Percentiles rank a stretch among this genome's conserved stretches.
phyloP scores from a whole-genome alignment of 306 rosid species.

The Malus orientalis region DNA sequence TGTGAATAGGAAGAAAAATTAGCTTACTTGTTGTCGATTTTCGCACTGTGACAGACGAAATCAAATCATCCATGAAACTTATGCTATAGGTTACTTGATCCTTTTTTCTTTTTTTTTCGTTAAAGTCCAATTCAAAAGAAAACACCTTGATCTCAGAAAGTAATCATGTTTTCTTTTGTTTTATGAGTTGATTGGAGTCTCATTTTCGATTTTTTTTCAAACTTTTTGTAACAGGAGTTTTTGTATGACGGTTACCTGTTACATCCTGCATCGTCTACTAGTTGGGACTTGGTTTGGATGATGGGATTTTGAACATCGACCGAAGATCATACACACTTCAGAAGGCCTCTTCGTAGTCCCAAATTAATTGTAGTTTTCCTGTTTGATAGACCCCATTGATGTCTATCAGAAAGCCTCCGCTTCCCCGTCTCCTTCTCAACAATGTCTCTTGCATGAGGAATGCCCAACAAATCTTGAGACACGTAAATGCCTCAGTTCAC shows the following conservation, averaged over 20 bases:
- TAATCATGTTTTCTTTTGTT: neutral
- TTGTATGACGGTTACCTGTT: neutral
- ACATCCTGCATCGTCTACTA: neutral
- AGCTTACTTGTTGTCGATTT: neutral
- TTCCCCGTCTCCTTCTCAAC: constrained; percentile 70
- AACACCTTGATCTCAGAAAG: neutral
- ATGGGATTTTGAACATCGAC: neutral
- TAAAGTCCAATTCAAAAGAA: too few species aligned
- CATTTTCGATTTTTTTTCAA: too few species aligned
- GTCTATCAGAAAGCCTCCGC: constrained; percentile 45
- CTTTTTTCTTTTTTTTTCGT: neutral
- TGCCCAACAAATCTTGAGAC: constrained; percentile 70
- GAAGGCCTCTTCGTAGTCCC: neutral
- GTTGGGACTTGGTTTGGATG: neutral
- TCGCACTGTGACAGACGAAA: neutral
- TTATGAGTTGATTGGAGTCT: neutral
- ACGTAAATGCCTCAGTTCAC: constrained; percentile 66
- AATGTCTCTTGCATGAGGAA: constrained; percentile 89
- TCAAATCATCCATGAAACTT: neutral
- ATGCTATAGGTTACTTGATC: neutral
- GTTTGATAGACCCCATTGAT: constrained; percentile 18
- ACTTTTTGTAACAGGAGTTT: neutral
- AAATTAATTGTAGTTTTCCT: neutral
- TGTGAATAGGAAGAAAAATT: neutral
- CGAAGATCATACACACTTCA: neutral